Evolutionary conservation across 2,329 filamentous ascomycete genomes (phyloP).

Genomic region (Rhytidhysteron rufulum): DNA sequence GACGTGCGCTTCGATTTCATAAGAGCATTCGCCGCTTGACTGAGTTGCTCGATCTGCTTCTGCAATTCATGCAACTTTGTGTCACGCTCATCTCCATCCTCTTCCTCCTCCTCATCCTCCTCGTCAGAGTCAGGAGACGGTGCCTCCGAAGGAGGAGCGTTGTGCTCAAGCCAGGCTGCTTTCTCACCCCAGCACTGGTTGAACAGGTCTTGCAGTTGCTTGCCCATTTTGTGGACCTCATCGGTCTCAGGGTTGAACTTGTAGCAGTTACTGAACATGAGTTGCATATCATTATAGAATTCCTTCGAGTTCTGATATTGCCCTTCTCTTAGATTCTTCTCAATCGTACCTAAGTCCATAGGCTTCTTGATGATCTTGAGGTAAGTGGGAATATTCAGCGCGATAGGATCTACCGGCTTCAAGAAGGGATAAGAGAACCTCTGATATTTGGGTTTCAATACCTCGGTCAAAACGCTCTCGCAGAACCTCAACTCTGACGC

Average conservation of each 20-base stretch:
- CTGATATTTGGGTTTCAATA: constrained; percentile 70
- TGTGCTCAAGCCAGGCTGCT: constrained; percentile 72
- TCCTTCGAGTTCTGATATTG: constrained; percentile 80
- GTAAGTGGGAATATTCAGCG: constrained; percentile 88
- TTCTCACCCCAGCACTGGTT: constrained; percentile 73
- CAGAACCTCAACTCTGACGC: constrained; percentile 88
- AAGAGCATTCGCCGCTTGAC: constrained; percentile 53
- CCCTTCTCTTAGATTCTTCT: constrained; percentile 69
- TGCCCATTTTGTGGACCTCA: constrained; percentile 67
- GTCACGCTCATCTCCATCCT: constrained; percentile 55
- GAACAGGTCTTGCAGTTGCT: constrained; percentile 71
- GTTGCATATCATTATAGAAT: constrained; percentile 75
- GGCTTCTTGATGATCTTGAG: constrained; percentile 93
- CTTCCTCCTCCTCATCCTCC: constrained; percentile 67
- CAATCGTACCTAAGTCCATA: constrained; percentile 88
- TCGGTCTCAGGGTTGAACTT: constrained; percentile 85
- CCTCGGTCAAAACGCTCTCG: constrained; percentile 72
- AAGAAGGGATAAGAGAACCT: constrained; percentile 70
- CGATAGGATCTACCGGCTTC: constrained; percentile 85
- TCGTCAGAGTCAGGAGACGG: constrained; percentile 64
- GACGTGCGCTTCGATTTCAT: constrained; percentile 54
- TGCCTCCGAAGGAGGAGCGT: constrained; percentile 63
- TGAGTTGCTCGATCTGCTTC: constrained; percentile 67
- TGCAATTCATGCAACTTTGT: constrained; percentile 49
- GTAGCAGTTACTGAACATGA: constrained; percentile 87